Evolutionary conservation across 78 protist genomes (phyloP).

Genomic region (Pirum gemmata): DNA sequence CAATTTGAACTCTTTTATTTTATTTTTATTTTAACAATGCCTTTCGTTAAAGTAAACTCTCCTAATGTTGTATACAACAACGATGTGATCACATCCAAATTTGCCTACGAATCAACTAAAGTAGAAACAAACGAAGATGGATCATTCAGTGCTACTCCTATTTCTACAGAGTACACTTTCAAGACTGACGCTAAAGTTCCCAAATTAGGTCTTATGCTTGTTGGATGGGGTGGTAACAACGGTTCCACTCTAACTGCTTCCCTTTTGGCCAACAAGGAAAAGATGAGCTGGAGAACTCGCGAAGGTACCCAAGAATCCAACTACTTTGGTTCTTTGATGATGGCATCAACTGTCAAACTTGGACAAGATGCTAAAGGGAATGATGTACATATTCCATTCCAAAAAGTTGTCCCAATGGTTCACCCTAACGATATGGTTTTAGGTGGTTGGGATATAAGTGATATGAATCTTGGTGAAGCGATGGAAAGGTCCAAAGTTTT

Average conservation of each 20-base stretch:
- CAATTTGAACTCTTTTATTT: too few species aligned
- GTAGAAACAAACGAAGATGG: constrained; percentile 42
- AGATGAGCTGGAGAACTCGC: constrained; percentile 81
- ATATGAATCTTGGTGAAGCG: constrained; percentile 80
- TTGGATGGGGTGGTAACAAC: constrained; percentile 98
- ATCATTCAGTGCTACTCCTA: constrained; percentile 64
- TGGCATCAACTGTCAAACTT: constrained; percentile 79
- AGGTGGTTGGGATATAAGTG: constrained; percentile 97
- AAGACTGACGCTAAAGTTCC: constrained; percentile 57
- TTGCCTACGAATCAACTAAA: constrained; percentile 64
- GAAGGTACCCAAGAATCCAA: constrained; percentile 82
- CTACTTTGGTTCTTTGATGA: constrained; percentile 90
- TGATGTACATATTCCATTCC: constrained; percentile 80
- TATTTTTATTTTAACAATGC: background rate
- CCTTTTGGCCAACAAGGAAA: constrained; percentile 84
- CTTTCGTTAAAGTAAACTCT: constrained; percentile 28
- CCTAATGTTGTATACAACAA: constrained; percentile 59
- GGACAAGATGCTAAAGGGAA: constrained; percentile 67
- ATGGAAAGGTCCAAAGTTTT: constrained; percentile 89
- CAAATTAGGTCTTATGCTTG: constrained; percentile 80
- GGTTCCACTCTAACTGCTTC: constrained; percentile 93
- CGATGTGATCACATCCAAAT: constrained; percentile 61
- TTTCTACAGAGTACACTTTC: constrained; percentile 37
- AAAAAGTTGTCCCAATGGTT: constrained; percentile 91
- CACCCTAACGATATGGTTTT: constrained; percentile 93